Base-by-base conservation (phyloP, 805 yeast species). In the Sugiyamaella americana region DNA sequence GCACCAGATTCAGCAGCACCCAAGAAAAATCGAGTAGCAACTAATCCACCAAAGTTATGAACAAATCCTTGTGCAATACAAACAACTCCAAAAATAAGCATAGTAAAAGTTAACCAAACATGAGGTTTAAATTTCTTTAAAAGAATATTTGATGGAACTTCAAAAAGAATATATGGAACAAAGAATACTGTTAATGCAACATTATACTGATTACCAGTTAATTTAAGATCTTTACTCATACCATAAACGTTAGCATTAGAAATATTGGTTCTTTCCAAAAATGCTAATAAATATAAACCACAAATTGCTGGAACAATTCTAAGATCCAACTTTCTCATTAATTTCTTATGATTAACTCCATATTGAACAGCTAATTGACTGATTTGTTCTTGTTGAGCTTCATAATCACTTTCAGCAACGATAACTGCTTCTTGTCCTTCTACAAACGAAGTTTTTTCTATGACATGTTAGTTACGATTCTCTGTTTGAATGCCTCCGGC, bases 171-270 rank as follows among this genome's bases (percentile, higher is more conserved):
- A 58, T 84, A 84, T 5, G 87, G 87, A 11, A 82, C 81, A 54
- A 82, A 84, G 62, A 84, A 83, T 6, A 83, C 74, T 4, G 86
- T 79, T 53, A 84, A 70, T 2, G 84, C 82, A 29, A 71, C 72
- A 58, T 81, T 79, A 67, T 72, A 83, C 57, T 83, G 81, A 54
- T 72, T 71, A 5, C 82, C 82, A 1, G 63, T 61, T 37, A 86
- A 67, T 17, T 70, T 57, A 30, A 86, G 63, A 48, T 79, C 84
- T 1, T 57, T 63, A 18, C 71, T 71, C 69, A 86, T 69, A 10
- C 87, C 87, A 58, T 84, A 84, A 46, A 82, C 75, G 50, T 79
- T 79, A 5, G 95, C 94, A 63, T 86, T 85, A 24, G 89, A 79
- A 51, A 86, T 83, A 62, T 86, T 86, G 49, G 85, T 89, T 62